Evolutionary conservation across 441 rosid genomes (phyloP), one percentile per base, ranked within the genome.

Genomic region (Populus hybrid): DNA sequence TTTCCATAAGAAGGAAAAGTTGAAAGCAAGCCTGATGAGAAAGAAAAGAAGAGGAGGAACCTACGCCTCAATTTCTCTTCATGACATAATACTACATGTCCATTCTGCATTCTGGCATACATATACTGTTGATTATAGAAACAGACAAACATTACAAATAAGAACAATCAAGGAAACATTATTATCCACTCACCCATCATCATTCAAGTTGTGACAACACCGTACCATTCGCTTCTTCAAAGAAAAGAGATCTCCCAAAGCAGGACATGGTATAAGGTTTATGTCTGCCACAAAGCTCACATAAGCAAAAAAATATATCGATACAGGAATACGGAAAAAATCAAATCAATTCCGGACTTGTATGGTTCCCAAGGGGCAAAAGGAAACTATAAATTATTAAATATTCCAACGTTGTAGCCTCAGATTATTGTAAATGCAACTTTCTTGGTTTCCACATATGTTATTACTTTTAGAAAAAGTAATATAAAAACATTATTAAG

Each of bases 1-100:
- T 95, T 93, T 1, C 88, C 97, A 26, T 64, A 69, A 68, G 91
- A 84, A 82, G 91, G 72, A 68, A 80, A 81, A 69, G 85, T 69
- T 38, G 81, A 79, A 64, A 86, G 84, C 74, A 93, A 76, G 76
- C 83, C 80, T 7, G 91, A 83, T 0, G 93, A 82, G 74, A 84
- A 85, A 71, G 89, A 81, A 24, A 85, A 24, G 56, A 84, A 78
- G 33, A 91, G 89, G 64, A 93, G 80, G 50, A 83, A 68, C 83
- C 98, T 86, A 75, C 97, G 86, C 53, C 79, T 83, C 82, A 71
- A 74, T 71, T 80, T 86, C 77, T 80, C 82, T 68, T 88, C 77
- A 70, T 20, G 78, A 29, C 38, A 68, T 59, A 42, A 45, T 45
- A 45, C 50, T 24, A 28, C 71, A 71, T 64, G 33, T 10, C 75